Base-by-base conservation (phyloP, 768 basidiomycete genomes). In the Hericium erinaceus region DNA sequence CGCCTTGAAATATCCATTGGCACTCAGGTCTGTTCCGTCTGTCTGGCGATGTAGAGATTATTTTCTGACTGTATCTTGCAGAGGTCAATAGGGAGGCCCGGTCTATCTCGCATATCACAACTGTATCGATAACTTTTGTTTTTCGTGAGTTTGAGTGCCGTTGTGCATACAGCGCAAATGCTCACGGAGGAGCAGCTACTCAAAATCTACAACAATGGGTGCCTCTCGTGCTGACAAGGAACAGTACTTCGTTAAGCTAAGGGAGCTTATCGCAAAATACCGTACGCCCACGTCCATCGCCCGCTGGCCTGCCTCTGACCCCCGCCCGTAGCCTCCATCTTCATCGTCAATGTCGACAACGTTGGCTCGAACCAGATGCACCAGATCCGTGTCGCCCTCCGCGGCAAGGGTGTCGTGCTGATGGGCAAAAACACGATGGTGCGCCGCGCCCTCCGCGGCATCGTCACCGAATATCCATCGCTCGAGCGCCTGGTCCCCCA, bases 381-480 rank as follows among this genome's bases (percentile, higher is more conserved):
- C 70, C 93, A 95, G 73, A 95, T 95, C 64, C 93, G 90, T 80
- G 88, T 86, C 56, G 80, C 95, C 53, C 92, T 99, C 74, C 92
- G 97, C 67, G 93, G 94, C 69, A 93, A 91, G 73, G 97, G 92
- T 78, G 77, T 94, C 60, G 94, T 99, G 64, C 76, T 99, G 67
- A 99, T 99, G 97, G 97, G 97, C 71, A 99, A 99, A 80, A 99
- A 99, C 86, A 99, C 97, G 71, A 98, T 98, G 95, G 95, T 99
- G 68, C 92, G 97, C 78, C 92, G 97, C 67, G 97, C 94, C 60
- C 82, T 99, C 61, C 93, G 97, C 63, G 80, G 86, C 68, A 84
- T 98, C 75, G 84, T 98, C 69, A 60, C 81, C 64, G 97, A 98
- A 67, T 80, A 76, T 79, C 97, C 95, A 55, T 87, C 94, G 70